Base-by-base conservation (phyloP, 805 yeast genomes). In the Saturnispora mendoncae region DNA sequence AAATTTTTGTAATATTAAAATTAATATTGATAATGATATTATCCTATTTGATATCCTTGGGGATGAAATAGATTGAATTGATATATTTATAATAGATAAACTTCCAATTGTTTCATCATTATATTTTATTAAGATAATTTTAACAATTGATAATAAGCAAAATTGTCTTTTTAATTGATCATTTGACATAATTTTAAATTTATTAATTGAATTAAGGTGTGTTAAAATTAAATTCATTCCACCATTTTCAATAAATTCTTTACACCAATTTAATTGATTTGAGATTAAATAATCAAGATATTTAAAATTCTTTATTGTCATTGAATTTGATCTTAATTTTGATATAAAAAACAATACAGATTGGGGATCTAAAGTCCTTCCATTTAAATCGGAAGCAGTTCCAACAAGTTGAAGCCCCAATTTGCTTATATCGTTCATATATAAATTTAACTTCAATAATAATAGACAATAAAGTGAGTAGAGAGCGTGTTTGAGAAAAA, bases 201-300 rank as follows among this genome's bases (percentile, higher is more conserved):
- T 56, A 48, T 65, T 67, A 41, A 78, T 66, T 36, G 76, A 78
- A 43, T 72, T 74, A 33, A 92, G 64, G 28, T 76, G 77, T 13
- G 78, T 74, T 6, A 85, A 76, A 39, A 92, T 68, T 0, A 86
- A 83, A 7, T 80, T 71, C 45, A 82, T 86, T 8, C 97, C 97
- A 57, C 85, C 94, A 33, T 75, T 70, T 39, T 70, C 76, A n/a
- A 86, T 68, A 52, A 92, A 92, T 18, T 67, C 69, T 37, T 74
- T 69, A 0, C 85, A 92, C 97, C 97, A 90, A 35, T 45, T 48
- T 6, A 20, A 35, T 17, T 33, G 36, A 21, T 46, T 43, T 10
- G 34, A 33, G 23, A 59, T 42, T 6, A 47, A 40, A 21, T 43
- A 45, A 29, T 57, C 62, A 12, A 65, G 45, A 13, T 45, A 32